These are phyloP conservation scores for Nidula niveotomentosa DNA, from an alignment of 1,284 basidiomycete genomes.

Conservation along the genomic window DNA sequence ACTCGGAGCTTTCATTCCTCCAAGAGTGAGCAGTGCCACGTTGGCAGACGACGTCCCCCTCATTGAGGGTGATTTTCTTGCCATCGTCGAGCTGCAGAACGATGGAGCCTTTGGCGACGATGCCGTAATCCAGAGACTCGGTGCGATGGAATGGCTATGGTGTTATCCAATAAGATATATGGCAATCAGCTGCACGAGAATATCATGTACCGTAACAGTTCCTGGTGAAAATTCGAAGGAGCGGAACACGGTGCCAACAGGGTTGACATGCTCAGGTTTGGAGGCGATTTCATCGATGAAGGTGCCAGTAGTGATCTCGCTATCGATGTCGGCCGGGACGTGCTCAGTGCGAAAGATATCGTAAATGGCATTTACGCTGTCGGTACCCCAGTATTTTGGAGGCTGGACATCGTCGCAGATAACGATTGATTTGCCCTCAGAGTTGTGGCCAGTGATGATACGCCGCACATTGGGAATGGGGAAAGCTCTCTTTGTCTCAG, in stretches of 20 bases:
- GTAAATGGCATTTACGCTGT: background rate
- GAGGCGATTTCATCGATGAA: background rate
- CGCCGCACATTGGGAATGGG: background rate
- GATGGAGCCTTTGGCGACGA: conserved; percentile 8
- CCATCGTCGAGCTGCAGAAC: conserved; percentile 10
- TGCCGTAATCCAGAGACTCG: conserved; percentile 1
- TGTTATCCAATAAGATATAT: background rate
- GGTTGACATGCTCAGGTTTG: background rate
- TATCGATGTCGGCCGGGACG: background rate
- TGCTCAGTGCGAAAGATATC: background rate
- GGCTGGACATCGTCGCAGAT: background rate
- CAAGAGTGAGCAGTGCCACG: conserved; percentile 12
- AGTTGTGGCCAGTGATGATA: background rate
- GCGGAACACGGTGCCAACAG: background rate
- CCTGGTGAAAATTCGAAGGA: background rate
- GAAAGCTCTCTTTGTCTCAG: background rate
- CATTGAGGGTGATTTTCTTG: conserved; percentile 7
- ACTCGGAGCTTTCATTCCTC: conserved; percentile 12
- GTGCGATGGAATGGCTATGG: conserved; percentile 12
- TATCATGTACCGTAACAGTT: background rate
- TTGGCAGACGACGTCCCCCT: conserved; percentile 10
- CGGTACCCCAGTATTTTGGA: background rate
- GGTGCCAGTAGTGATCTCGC: background rate
- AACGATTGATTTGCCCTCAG: background rate
- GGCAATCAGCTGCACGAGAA: background rate